These are phyloP conservation scores for Vairimorpha necatrix DNA, from an alignment of 371 early-diverging fungal species.

Conservation along the genomic window DNA sequence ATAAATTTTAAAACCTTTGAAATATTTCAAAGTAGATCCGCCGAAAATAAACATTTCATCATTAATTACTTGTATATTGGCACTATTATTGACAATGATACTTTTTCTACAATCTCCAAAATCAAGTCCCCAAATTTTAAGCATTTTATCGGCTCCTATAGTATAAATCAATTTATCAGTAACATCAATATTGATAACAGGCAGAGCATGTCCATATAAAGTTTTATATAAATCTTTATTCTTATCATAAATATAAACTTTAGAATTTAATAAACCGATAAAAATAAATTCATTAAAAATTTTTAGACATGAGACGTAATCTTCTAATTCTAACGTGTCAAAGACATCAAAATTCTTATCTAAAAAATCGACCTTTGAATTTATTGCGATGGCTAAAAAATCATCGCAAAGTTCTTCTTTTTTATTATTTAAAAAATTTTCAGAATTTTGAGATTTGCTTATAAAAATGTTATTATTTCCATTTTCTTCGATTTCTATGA, in stretches of 20 bases:
- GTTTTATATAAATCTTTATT: conserved; percentile 37
- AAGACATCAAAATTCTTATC: conserved; percentile 1
- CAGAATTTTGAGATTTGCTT: background rate
- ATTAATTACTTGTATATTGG: conserved; percentile 23
- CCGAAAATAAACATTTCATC: conserved; percentile 37
- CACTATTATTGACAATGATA: conserved; percentile 47
- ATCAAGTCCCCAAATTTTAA: conserved; percentile 64
- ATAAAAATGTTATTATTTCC: background rate
- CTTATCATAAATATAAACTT: conserved; percentile 49
- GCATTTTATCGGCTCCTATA: conserved; percentile 60
- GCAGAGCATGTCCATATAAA: conserved; percentile 64
- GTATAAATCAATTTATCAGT: conserved; percentile 47
- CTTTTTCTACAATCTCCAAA: conserved; percentile 65
- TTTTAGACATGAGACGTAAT: conserved; percentile 32
- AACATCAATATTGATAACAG: conserved; percentile 54
- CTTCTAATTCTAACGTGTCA: conserved; percentile 40
- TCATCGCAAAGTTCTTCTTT: no score
- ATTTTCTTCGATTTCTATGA: background rate
- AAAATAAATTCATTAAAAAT: conserved; percentile 42
- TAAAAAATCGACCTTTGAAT: conserved; percentile 16
- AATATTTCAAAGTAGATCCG: conserved; percentile 39
- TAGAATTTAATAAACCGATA: conserved; percentile 47
- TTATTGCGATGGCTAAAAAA: conserved; percentile 15
- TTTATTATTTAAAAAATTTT: background rate
- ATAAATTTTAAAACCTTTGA: conserved; percentile 26